Base-by-base conservation (phyloP, 768 basidiomycete genomes). In the Amyloporia xantha region DNA sequence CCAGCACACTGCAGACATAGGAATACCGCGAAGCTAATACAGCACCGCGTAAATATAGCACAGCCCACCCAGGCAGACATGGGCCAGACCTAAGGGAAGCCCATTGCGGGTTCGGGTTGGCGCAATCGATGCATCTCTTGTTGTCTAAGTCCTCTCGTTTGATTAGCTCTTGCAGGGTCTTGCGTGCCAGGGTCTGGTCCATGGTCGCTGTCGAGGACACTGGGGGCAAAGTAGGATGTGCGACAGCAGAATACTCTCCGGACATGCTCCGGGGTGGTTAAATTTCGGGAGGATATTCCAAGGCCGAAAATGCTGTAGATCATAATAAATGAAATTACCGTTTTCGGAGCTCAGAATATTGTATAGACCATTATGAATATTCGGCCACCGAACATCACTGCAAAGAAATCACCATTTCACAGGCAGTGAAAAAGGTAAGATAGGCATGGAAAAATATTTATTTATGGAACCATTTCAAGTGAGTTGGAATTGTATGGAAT, bases 21-120 rank as follows among this genome's bases (percentile, higher is more conserved):
- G 63, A 95, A 94, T 49, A 91, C 75, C 30, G 90, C 88, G 61
- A 89, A 87, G 65, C 84, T 87, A 64, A 38, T 47, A 37, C 30
- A 44, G 47, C 54, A 49, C 24, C 42, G 45, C 49, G 21, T 45
- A 37, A 17, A 41, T 28, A 41, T 15, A 28, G 41, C 23, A 44
- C 42, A 49, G 39, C 48, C 28, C n/a, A 41, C 40, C 37, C 25
- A 40, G 44, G 49, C 41, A 50, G 27, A 41, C 20, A 13, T 41
- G 1, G n/a, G 10, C 12, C 68, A 51, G 56, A 86, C 86, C 86
- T 80, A 54, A 90, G 66, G 21, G 82, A 84, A n/a, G 91, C 90
- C 93, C 93, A 97, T 63, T 95, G 93, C 0, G 93, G 93, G 61
- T 91, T 89, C n/a, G 88, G 92, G 52, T 86, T 91, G 9, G 70